Evolutionary conservation across 1,139 yeast genomes (phyloP).

Genomic region (Kurtzmaniella quercitrusa): DNA sequence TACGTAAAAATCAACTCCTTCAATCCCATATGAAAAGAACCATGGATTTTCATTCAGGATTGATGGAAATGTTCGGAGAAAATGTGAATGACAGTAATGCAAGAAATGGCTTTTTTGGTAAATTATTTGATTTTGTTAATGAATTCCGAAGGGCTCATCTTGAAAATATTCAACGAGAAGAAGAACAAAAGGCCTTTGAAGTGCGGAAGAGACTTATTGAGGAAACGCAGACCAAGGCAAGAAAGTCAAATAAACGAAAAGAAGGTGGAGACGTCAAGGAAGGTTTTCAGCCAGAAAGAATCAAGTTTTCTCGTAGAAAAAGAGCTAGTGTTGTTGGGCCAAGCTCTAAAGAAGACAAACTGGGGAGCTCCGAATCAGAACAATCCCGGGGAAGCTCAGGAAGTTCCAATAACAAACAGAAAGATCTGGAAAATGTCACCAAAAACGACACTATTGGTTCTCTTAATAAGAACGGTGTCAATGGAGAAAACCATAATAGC

Average conservation of each 20-base stretch:
- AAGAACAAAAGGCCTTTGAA: constrained; percentile 39
- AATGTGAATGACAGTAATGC: constrained; percentile 53
- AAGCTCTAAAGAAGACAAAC: neutral
- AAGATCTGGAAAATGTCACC: constrained; percentile 4
- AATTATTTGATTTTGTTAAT: constrained; percentile 32
- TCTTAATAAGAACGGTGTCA: constrained; percentile 6
- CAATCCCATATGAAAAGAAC: constrained; percentile 55
- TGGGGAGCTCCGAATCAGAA: neutral
- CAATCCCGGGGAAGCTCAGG: neutral
- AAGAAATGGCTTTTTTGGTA: constrained; percentile 33
- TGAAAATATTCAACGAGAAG: constrained; percentile 46
- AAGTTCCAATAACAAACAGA: neutral
- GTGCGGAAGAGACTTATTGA: constrained; percentile 34
- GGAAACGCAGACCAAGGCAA: constrained; percentile 16
- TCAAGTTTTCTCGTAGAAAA: constrained; percentile 3
- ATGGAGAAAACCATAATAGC: too few species aligned
- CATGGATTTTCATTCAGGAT: constrained; percentile 47
- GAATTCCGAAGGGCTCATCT: constrained; percentile 44
- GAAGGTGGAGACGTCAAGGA: constrained; percentile 6
- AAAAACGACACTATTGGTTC: neutral
- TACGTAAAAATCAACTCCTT: constrained; percentile 53
- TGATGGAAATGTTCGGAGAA: constrained; percentile 85
- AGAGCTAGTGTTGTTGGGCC: constrained; percentile 2
- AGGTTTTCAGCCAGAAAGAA: constrained; percentile 2
- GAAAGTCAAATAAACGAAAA: constrained; percentile 7